Evolutionary conservation across 352 stramenopile species (phyloP), one percentile per base, ranked within the genome.

Genomic region (Phytophthora chlamydospora): DNA sequence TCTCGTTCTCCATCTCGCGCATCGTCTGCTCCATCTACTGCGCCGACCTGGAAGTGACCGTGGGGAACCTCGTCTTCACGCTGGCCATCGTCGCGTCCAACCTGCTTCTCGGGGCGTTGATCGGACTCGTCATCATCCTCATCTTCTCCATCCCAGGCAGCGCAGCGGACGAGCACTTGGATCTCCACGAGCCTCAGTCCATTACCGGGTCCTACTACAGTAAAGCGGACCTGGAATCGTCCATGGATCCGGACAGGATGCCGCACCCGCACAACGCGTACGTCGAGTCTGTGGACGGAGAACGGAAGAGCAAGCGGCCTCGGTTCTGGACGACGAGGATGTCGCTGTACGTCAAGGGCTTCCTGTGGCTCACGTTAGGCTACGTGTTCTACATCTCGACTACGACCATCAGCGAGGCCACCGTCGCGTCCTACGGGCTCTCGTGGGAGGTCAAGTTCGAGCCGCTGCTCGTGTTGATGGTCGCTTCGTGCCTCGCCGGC

Each of bases 391-490:
- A 89, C 69, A 78, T 87, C 21, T 66, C 60, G 6, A 87, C 75
- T 5, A 78, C 55, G 12, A 77, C 61, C 3, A 74, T 91, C 46
- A 73, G 58, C 9, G 67, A 85, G 29, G 66, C 67, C 12, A 80
- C 76, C 9, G 72, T 69, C 14, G 74, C 67, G 0, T 50, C 66
- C 6, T 88, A 80, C 33, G 82, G 82, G 6, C 51, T 83, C 34
- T 71, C 59, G 11, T 89, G 82, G 82, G 79, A 91, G 40, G 62
- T 91, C 39, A 91, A 88, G 60, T 83, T 91, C 42, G 82, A 91
- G 59, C 71, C 79, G 32, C 48, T 91, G 44, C 74, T 91, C 2
- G 82, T 91, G 44, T 60, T 91, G 29, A 91, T 91, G 78, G 51
- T 78, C 1, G 79, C 68, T 11, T 88, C 82, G 3, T 91, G 82